Base-by-base conservation (phyloP, 352 stramenopile species). In the Pilasporangium apinafurcum region DNA sequence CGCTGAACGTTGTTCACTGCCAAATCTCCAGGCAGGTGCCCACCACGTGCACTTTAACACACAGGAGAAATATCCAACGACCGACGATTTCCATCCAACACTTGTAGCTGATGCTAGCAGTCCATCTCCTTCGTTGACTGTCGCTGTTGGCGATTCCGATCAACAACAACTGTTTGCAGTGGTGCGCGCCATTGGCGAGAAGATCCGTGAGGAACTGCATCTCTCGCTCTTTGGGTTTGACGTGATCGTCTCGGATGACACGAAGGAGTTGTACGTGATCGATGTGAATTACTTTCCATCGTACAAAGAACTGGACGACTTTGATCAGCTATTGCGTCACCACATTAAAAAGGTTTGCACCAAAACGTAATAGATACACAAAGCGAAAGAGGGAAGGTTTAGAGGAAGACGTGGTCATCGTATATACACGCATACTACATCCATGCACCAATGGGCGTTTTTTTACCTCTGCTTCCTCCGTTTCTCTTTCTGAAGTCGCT, bases 231-330 rank as follows among this genome's bases (percentile, higher is more conserved):
- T 93, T 46, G 81, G 81, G 34, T 93, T 88, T 34, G 81, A 93
- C 49, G 81, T 91, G 35, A 93, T 93, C 60, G 48, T 91, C 28
- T 73, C 69, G 18, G 67, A 86, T 46, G 53, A 65, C 26, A 68
- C 58, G 16, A 44, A 62, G 14, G 69, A 79, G 22, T 58, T 84
- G 20, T 77, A 72, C 36, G 81, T 93, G 27, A 86, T 93, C 46
- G 81, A 93, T 37, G 74, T 93, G 49, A 93, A 93, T 57, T 93
- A 93, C 55, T 93, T 93, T 43, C 81, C 81, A 36, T 93, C 81
- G 4, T 92, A 89, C 61, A 84, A 81, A 37, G 81, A 92, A 53
- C 55, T 92, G 26, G 64, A 83, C 13, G 66, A 83, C 41, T 82
- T 92, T 55, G 67, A 65, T 44, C 24, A 44, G 3, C 43, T 72